Conservation (phyloP, 2,329 filamentous ascomycete genomes). For the Parafenestella ontariensis region DNA sequence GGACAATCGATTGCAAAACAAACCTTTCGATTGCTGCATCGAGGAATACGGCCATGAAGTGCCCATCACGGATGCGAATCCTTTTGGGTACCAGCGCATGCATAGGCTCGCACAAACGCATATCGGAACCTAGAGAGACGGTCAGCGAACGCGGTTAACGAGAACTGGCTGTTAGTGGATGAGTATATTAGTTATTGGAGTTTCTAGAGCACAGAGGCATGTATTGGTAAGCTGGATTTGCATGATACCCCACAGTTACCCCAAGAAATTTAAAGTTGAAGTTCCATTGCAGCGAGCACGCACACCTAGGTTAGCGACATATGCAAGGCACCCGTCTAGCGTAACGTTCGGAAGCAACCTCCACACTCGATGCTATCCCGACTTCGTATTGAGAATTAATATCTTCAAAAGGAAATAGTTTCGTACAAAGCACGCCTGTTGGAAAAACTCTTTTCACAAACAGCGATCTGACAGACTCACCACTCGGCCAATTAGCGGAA, state of each 20-base stretch:
- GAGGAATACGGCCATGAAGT: conserved; percentile 35
- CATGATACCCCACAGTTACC: not conserved
- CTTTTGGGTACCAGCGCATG: conserved; percentile 32
- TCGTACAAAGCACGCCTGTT: too few relatives aligned
- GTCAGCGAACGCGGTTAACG: not conserved
- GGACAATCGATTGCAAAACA: conserved; percentile 44
- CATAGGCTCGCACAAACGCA: conserved; percentile 30
- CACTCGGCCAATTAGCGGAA: too few relatives aligned
- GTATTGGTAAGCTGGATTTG: not conserved
- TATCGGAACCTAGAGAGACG: conserved; percentile 14
- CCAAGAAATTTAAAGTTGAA: not conserved
- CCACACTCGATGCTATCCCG: not conserved
- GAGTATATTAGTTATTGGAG: not conserved
- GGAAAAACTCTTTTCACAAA: too few relatives aligned
- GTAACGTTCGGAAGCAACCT: not conserved
- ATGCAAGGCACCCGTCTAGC: not conserved
- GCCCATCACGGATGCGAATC: conserved; percentile 13
- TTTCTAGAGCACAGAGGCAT: not conserved
- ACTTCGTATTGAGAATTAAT: too few relatives aligned
- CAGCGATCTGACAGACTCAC: too few relatives aligned
- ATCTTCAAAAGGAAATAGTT: too few relatives aligned
- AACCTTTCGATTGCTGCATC: conserved; percentile 51
- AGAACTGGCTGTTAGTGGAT: not conserved
- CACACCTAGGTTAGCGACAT: not conserved
- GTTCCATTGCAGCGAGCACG: not conserved